Conservation (phyloP, 192 early-diverging fungal genomes). For the Fimicolochytrium jonesii region DNA sequence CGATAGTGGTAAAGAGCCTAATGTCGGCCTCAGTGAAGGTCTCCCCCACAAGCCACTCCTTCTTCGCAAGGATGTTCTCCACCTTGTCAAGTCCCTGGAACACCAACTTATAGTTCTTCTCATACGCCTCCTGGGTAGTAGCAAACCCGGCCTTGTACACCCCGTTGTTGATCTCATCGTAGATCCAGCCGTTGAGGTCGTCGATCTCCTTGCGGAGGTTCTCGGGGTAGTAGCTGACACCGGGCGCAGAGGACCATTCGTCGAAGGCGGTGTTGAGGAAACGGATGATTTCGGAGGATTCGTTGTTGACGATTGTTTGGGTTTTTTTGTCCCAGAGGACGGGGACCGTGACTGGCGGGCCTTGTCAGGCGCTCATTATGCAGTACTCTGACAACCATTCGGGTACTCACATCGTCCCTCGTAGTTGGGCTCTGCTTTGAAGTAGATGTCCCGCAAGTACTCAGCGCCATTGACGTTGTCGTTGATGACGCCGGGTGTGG, state of each 20-base stretch:
- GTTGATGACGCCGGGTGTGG: slow-evolving; percentile 66
- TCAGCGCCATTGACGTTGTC: slow-evolving; percentile 72
- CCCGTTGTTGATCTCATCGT: slow-evolving; percentile 93
- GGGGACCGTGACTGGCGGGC: slow-evolving; percentile 91
- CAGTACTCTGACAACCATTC: no score
- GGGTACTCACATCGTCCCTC: slow-evolving; percentile 32
- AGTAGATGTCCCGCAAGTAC: slow-evolving; percentile 84
- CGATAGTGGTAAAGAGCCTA: slow-evolving; percentile 88
- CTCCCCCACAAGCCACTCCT: slow-evolving; percentile 73
- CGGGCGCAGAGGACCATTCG: slow-evolving; percentile 49
- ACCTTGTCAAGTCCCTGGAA: slow-evolving; percentile 78
- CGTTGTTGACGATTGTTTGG: slow-evolving; percentile 91
- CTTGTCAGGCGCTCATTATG: no score
- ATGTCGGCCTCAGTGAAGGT: slow-evolving; percentile 92
- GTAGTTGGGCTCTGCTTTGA: slow-evolving; percentile 82
- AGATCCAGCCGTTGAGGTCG: slow-evolving; percentile 84
- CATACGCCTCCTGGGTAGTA: slow-evolving; percentile 79
- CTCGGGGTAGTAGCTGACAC: slow-evolving; percentile 77
- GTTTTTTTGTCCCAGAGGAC: slow-evolving; percentile 95
- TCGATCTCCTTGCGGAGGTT: slow-evolving; percentile 74
- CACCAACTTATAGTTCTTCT: slow-evolving; percentile 64
- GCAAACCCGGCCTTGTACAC: slow-evolving; percentile 95
- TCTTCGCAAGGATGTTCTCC: slow-evolving; percentile 70
- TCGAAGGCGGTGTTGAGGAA: slow-evolving; percentile 92
- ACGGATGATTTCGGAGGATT: slow-evolving; percentile 92